These are phyloP conservation scores for Globisporangium cylindrosporum DNA, from an alignment of 352 stramenopile species.

Conservation along the genomic window DNA sequence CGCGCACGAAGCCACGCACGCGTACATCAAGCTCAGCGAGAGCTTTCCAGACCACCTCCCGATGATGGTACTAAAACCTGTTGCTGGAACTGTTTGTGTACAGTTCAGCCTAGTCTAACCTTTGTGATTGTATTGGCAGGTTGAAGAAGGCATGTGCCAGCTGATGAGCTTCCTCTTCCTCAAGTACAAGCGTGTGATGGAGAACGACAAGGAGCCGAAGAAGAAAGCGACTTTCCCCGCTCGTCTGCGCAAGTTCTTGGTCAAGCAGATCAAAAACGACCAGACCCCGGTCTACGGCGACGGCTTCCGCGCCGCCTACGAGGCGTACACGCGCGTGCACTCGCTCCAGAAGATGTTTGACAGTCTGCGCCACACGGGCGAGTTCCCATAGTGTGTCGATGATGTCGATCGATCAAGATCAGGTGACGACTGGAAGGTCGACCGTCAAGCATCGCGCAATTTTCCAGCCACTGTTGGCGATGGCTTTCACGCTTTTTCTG, in stretches of 20 bases:
- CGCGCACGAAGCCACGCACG: slow-evolving; percentile 74
- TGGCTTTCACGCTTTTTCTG: no score
- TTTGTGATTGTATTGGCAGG: slow-evolving; percentile 17
- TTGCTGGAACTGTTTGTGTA: no score
- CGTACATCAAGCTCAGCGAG: slow-evolving; percentile 68
- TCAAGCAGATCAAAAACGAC: slow-evolving; percentile 62
- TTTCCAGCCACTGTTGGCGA: no score
- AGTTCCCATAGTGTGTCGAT: slow-evolving; percentile 32
- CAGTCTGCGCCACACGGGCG: slow-evolving; percentile 38
- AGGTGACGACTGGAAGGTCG: no score
- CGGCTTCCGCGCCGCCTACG: slow-evolving; percentile 58
- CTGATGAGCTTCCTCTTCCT: slow-evolving; percentile 76
- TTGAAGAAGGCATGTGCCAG: slow-evolving; percentile 75
- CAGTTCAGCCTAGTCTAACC: no score
- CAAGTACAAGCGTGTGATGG: slow-evolving; percentile 66
- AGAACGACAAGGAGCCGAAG: slow-evolving; percentile 26
- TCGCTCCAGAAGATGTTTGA: slow-evolving; percentile 71
- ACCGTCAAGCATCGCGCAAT: no score
- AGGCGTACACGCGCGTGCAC: slow-evolving; percentile 60
- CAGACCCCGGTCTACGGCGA: slow-evolving; percentile 60
- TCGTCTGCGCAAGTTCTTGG: slow-evolving; percentile 59
- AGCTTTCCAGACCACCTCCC: slow-evolving; percentile 56
- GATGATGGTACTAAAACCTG: slow-evolving; percentile 26
- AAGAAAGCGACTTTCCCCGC: slow-evolving; percentile 37
- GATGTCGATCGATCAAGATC: background rate